phyloP scores from a whole-genome alignment of 2,329 filamentous ascomycete species.

The Achaetomium macrosporum region DNA sequence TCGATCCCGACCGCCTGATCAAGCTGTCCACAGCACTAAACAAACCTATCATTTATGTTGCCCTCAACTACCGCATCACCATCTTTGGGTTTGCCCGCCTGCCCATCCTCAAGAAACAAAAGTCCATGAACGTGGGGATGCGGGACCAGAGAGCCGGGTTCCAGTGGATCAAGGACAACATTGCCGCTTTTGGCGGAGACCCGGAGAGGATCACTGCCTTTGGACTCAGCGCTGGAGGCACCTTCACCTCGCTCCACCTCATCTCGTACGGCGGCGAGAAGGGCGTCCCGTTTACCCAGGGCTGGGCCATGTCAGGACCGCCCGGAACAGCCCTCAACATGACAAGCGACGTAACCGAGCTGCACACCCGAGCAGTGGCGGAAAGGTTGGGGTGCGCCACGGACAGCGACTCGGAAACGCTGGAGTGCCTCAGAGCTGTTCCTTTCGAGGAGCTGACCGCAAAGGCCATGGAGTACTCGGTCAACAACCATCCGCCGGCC shows the following conservation, averaged over 20 bases:
- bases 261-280: not conserved
- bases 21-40: not conserved
- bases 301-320: slow-evolving; percentile 24
- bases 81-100: not conserved
- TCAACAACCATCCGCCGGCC: slow-evolving; percentile 25
- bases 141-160: not conserved
- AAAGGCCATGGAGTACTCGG: slow-evolving; percentile 26
- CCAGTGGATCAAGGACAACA: not conserved
- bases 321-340: slow-evolving; percentile 31
- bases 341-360: slow-evolving; percentile 26
- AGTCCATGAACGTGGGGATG: not conserved
- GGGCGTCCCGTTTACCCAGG: not conserved
- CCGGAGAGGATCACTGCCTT: not conserved
- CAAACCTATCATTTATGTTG: not conserved
- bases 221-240: not conserved
- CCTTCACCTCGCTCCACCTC: not conserved
- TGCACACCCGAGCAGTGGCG: slow-evolving; percentile 26
- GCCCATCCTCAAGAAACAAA: not conserved
- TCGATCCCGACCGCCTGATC: not conserved
- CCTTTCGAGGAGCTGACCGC: slow-evolving; percentile 24
- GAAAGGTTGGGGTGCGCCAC: slow-evolving; percentile 17
- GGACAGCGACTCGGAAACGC: slow-evolving; percentile 12
- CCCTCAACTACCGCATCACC: not conserved
- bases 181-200: not conserved
- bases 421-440: slow-evolving; percentile 23